Evolutionary conservation across 495 filamentous ascomycete genomes (phyloP), one percentile per base, ranked within the genome.

Genomic region (Neurospora sp.): DNA sequence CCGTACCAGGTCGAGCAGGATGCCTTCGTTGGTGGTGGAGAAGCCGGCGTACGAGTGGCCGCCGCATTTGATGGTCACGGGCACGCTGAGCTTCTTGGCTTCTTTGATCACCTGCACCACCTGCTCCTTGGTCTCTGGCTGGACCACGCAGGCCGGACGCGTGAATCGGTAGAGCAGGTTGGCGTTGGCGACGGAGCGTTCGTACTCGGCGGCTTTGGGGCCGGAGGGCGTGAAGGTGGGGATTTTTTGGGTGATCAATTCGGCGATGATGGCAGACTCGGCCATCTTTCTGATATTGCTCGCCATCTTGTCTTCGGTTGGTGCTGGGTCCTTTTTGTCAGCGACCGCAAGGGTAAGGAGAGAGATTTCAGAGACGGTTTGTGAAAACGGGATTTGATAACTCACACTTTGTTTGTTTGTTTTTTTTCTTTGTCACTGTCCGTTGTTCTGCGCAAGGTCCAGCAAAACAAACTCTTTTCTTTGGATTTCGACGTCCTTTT

Each of bases 161-260:
- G 69, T 73, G 48, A 78, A 79, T 7, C 77, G 77, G 62, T 71
- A 77, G 21, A 79, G 40, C 21, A 78, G 77, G 69, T 79, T 79
- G 5, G 77, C 39, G 34, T 71, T 78, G 37, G 77, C 77, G 36
- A 79, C 72, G 48, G 71, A 54, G 21, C 45, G 45, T 28, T 54
- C 45, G 10, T 54, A 54, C 0, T 54, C 45, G 10, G 4, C 15
- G 45, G 45, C 10, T 4, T 10, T 6, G 45, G 45, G 45, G 21
- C 21, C 45, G 21, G 45, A 15, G 21, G 21, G 11, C n/a, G 21
- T 54, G 45, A 54, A 54, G n/a, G 45, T 54, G 10, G 45, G 45
- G 4, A 54, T 45, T 21, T 3, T 3, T n/a, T 54, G 45, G 10
- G 4, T 0, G 45, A 15, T 4, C 3, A 54, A 13, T 9, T 28